Conservation (phyloP, 257 asterid species). For the Solanum peruvianum region DNA sequence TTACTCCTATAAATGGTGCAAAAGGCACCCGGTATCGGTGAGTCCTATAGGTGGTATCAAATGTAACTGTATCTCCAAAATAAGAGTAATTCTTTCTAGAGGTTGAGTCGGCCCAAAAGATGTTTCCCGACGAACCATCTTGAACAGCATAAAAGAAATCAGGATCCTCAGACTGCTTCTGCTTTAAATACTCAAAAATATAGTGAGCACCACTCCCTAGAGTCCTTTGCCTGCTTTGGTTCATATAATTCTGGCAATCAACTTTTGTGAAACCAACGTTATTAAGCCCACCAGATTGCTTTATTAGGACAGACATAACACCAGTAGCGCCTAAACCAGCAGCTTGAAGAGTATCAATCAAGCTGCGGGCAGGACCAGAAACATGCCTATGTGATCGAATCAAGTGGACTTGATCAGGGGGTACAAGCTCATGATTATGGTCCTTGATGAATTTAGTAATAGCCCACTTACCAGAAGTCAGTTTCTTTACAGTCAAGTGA, state of each 20-base stretch:
- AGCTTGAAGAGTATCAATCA: conserved; percentile 93
- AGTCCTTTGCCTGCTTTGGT: conserved; percentile 64
- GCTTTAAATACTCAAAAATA: conserved; percentile 71
- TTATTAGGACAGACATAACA: conserved; percentile 81
- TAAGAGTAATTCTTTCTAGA: conserved; percentile 44
- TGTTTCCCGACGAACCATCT: conserved; percentile 51
- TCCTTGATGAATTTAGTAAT: conserved; percentile 60
- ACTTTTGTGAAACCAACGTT: conserved; percentile 92
- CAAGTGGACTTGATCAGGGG: conserved; percentile 83
- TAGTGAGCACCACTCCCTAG: conserved; percentile 85
- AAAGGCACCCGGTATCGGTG: conserved; percentile 82
- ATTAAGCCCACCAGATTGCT: conserved; percentile 88
- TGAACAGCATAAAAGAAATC: conserved; percentile 68
- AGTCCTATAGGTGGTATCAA: conserved; percentile 88
- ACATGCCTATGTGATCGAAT: conserved; percentile 87
- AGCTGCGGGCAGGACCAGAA: conserved; percentile 83
- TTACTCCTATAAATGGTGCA: conserved; percentile 85
- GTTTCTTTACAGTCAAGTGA: conserved; percentile 63
- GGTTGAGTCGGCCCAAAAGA: conserved; percentile 88
- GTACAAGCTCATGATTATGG: conserved; percentile 86
- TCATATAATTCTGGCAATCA: conserved; percentile 82
- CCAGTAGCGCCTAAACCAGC: conserved; percentile 97
- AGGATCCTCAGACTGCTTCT: conserved; percentile 61
- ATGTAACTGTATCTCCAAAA: conserved; percentile 87
- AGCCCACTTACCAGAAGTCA: conserved; percentile 78